Evolutionary conservation across 345 rosid species (phyloP), one percentile per base, ranked within the genome.

Genomic region (Nasturtium officinale): DNA sequence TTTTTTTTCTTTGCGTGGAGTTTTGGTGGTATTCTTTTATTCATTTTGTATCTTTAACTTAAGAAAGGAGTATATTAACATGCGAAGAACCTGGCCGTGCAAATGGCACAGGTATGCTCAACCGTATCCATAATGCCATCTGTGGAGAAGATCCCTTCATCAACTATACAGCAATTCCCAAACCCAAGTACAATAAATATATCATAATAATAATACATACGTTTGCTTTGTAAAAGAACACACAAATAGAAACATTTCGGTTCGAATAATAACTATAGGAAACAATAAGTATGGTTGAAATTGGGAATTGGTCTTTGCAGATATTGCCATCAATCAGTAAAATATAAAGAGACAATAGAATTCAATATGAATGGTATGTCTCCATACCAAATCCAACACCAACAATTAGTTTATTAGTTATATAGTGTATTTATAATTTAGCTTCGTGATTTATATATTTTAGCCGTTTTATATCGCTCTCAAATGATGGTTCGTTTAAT

Each of bases 81-180:
- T 15, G 33, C 20, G 45, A 58, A 35, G 25, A 65, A 48, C 37
- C 43, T 32, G 33, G 67, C 40, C 60, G 67, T 74, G 55, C 53
- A 65, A 46, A 35, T 66, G 67, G 55, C 54, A 59, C 67, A 74
- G 46, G 29, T 74, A 74, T 48, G 45, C 67, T 37, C 60, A 67
- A 59, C 54, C 73, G 73, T 74, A 74, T 38, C 28, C 54, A 57
- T 59, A 66, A 15, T 66, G 28, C 58, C 58, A 65, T 45, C 55
- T 65, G 65, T 55, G 17, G 57, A 64, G 65, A 56, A 73, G 42
- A 45, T 48, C 40, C 70, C 5, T 55, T 45, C 64, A 23, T 64
- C 23, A 4, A 21, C 38, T 43, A 32, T 32, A 18, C 42, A 12
- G 18, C 46, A 42, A 42, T 59, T 28, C 45, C 26, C 46, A 62